phyloP scores from a whole-genome alignment of 768 basidiomycete species.

The Xerocomellus intermedius region DNA sequence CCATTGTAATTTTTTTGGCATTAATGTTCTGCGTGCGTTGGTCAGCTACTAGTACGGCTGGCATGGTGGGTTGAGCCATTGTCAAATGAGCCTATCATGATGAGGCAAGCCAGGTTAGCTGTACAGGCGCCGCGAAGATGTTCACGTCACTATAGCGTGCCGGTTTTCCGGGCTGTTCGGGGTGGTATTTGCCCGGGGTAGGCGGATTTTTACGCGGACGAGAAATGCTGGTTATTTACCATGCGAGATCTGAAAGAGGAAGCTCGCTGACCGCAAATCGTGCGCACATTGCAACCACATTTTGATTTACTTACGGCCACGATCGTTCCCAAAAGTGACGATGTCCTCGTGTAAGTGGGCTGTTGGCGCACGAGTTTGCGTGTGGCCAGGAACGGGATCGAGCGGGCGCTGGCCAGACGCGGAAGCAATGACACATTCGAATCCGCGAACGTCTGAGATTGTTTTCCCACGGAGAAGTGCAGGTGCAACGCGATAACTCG shows the following conservation, averaged over 20 bases:
- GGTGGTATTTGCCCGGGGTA: not conserved
- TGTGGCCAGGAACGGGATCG: slow-evolving; percentile 14
- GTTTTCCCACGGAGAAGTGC: slow-evolving; percentile 35
- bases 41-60: not conserved
- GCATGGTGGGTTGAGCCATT: too few relatives aligned
- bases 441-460: slow-evolving; percentile 32
- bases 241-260: not conserved
- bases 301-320: not conserved
- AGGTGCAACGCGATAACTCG: slow-evolving; percentile 39
- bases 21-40: not conserved
- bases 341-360: slow-evolving; percentile 17
- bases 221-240: too few relatives aligned
- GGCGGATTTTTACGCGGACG: not conserved
- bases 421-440: slow-evolving; percentile 33
- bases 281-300: slow-evolving; percentile 1
- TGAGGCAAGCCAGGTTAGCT: not conserved
- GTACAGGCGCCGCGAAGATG: not conserved
- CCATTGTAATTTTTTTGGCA: not conserved
- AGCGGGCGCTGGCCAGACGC: slow-evolving; percentile 33
- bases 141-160: not conserved
- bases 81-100: not conserved
- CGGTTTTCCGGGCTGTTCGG: not conserved
- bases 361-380: not conserved
- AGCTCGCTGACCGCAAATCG: not conserved
- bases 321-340: not conserved